Evolutionary conservation across 2,329 filamentous ascomycete species (phyloP).

Genomic region (Talaromyces sp.): DNA sequence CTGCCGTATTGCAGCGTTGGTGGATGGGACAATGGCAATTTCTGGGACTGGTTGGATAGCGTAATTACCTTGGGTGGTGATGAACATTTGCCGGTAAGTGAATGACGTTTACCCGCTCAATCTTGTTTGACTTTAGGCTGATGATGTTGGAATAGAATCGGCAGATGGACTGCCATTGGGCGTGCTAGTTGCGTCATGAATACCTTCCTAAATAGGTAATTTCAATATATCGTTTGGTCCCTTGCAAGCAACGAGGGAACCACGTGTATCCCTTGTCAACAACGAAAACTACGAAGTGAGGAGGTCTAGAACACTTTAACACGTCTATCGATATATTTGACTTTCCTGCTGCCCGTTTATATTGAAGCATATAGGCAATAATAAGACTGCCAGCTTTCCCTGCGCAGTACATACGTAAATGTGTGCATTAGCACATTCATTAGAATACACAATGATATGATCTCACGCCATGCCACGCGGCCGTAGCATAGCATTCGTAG

Average conservation of each 20-base stretch:
- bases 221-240: not conserved
- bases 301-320: not conserved
- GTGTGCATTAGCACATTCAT: not conserved
- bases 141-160: constrained; percentile 8
- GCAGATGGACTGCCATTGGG: constrained; percentile 14
- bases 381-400: not conserved
- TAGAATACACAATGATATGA: not conserved
- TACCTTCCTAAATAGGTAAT: not conserved
- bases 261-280: not conserved
- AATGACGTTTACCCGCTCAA: not conserved
- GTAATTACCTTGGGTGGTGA: not conserved
- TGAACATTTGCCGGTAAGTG: constrained; percentile 10
- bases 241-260: not conserved
- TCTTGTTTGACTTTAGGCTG: not conserved
- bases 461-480: too few species aligned
- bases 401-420: not conserved
- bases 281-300: not conserved
- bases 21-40: constrained; percentile 12
- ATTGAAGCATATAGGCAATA: not conserved
- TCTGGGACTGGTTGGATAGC: constrained; percentile 8
- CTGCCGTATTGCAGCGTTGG: constrained; percentile 14
- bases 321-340: not conserved
- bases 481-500: too few species aligned
- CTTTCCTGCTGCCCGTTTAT: not conserved
- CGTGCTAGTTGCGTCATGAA: not conserved